phyloP scores from a whole-genome alignment of 768 basidiomycete species.

The Mycena venus region DNA sequence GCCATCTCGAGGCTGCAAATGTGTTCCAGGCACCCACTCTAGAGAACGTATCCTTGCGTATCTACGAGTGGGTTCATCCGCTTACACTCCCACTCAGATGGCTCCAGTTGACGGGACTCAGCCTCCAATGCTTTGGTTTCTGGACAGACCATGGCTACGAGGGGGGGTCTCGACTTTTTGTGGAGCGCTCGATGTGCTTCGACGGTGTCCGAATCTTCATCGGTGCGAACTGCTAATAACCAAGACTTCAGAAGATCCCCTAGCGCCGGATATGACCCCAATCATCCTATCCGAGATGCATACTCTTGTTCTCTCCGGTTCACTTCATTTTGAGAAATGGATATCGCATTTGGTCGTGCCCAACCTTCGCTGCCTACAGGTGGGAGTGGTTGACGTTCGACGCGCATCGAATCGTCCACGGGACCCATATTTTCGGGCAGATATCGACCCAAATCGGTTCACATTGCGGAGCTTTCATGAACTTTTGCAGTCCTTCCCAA shows the following conservation, averaged over 20 bases:
- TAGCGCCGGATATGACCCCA: background rate
- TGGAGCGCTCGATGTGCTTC: background rate
- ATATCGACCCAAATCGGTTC: background rate
- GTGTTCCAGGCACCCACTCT: background rate
- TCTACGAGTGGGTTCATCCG: background rate
- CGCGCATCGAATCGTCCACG: too few species aligned
- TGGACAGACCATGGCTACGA: background rate
- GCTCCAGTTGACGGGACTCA: background rate
- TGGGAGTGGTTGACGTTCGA: too few species aligned
- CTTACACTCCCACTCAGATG: background rate
- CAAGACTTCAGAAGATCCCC: background rate
- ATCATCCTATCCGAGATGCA: background rate
- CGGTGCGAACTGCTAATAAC: background rate
- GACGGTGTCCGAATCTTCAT: conserved; percentile 1
- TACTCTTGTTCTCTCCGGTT: background rate
- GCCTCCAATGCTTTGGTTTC: background rate
- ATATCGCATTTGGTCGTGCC: background rate
- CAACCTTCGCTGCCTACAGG: background rate
- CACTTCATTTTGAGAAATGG: background rate
- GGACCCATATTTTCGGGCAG: background rate
- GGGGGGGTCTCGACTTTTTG: background rate
- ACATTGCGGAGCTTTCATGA: background rate
- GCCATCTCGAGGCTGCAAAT: background rate
- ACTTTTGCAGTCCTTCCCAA: background rate
- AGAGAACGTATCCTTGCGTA: background rate